These are phyloP conservation scores for Jasminum sambac DNA, from an alignment of 257 asterid genomes.

Conservation along the genomic window DNA sequence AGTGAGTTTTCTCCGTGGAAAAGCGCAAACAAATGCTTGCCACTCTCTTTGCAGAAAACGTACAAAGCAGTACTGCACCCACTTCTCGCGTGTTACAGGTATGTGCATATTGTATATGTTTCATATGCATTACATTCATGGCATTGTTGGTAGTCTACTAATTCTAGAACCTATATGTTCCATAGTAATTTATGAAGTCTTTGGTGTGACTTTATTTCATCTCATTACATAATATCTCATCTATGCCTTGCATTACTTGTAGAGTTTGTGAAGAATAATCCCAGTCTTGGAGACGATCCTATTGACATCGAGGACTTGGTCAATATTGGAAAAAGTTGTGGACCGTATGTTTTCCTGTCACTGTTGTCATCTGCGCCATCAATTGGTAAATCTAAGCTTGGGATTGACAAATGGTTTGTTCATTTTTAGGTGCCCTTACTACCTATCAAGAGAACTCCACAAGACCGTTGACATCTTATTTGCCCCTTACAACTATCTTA, in stretches of 20 bases:
- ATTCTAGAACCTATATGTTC: neutral
- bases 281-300: constrained; percentile 86
- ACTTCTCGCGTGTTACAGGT: constrained; percentile 87
- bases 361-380: constrained; percentile 18
- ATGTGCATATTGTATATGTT: constrained; percentile 13
- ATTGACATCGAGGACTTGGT: constrained; percentile 95
- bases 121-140: neutral
- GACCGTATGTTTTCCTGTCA: constrained; percentile 68
- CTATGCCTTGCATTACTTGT: neutral
- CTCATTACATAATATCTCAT: neutral
- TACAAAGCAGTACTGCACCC: constrained; percentile 66
- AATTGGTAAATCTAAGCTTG: constrained; percentile 29
- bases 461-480: constrained; percentile 85
- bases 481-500: constrained; percentile 98
- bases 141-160: neutral
- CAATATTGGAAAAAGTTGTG: constrained; percentile 84
- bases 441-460: constrained; percentile 88
- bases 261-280: constrained; percentile 73
- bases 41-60: constrained; percentile 76
- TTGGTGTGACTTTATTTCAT: neutral
- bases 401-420: constrained; percentile 29
- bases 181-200: neutral
- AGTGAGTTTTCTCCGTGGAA: constrained; percentile 82
- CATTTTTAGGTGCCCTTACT: constrained; percentile 86
- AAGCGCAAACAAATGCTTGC: constrained; percentile 92